These are phyloP conservation scores for Yarrowia yakushimensis DNA, from an alignment of 805 yeast species.

Conservation along the genomic window DNA sequence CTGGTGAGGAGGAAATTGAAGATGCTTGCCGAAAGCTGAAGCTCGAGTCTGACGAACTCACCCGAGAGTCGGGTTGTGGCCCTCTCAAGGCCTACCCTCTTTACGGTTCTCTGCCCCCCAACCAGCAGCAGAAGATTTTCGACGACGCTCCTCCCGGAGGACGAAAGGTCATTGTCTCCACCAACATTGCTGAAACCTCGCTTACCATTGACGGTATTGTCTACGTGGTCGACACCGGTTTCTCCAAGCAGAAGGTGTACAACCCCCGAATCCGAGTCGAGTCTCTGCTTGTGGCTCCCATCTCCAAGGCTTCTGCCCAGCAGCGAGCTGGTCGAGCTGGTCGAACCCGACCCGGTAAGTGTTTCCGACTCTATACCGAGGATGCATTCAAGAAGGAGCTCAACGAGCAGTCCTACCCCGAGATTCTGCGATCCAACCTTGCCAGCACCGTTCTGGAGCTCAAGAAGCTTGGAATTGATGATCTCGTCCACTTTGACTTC, in stretches of 20 bases:
- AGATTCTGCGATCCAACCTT: slow-evolving; percentile 84
- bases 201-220: slow-evolving; percentile 97
- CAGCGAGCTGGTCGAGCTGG: slow-evolving; percentile 99
- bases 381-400: slow-evolving; percentile 93
- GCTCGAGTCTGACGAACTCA: slow-evolving; percentile 82
- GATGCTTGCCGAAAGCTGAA: slow-evolving; percentile 89
- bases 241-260: slow-evolving; percentile 92
- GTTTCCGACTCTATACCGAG: slow-evolving; percentile 93
- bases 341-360: slow-evolving; percentile 97
- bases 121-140: slow-evolving; percentile 90
- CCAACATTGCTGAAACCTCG: slow-evolving; percentile 97
- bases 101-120: slow-evolving; percentile 95
- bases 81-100: slow-evolving; percentile 87
- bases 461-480: slow-evolving; percentile 92
- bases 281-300: slow-evolving; percentile 89
- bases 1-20: slow-evolving; percentile 98
- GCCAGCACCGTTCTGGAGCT: slow-evolving; percentile 88
- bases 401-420: slow-evolving; percentile 94
- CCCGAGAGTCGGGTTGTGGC: slow-evolving; percentile 87
- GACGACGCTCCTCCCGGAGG: slow-evolving; percentile 90
- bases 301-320: slow-evolving; percentile 95
- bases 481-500: slow-evolving; percentile 94
- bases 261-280: slow-evolving; percentile 96
- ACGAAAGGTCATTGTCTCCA: slow-evolving; percentile 84
- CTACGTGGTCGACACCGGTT: slow-evolving; percentile 96